Evolutionary conservation across 2,329 filamentous ascomycete genomes (phyloP), one percentile per base, ranked within the genome.

Genomic region (Neofusicoccum ribis): DNA sequence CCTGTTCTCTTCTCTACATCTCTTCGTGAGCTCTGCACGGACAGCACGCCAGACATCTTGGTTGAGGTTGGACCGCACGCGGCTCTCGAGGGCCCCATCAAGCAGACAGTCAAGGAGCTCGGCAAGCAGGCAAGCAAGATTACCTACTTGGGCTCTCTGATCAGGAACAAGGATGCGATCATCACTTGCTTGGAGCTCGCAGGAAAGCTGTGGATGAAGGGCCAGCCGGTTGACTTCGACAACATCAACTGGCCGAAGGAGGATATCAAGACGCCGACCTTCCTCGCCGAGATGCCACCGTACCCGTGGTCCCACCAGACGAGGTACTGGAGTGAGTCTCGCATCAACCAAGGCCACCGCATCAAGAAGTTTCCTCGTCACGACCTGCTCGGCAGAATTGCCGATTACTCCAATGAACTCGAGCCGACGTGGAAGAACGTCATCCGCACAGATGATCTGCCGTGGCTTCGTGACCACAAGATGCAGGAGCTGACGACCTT

Each of bases 1-100:
- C 67, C 77, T 11, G 79, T 81, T 0, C 68, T 74, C 2, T 81
- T 80, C 67, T 70, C 69, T 3, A 52, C 43, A 1, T 43, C 54
- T 6, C 27, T 79, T 1, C 59, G 65, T 3, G 64, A 64, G 27
- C 64, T 69, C 5, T 27, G 70, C 9, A 31, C 36, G 4, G 47
- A 20, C 39, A 51, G 34, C 46, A 46, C 39, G 2, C 63, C 63
- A 14, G 47, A 65, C n/a, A 39, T 65, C 8, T 36, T 66, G 6
- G 31, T 74, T n/a, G 73, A 75, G 49, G 65, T 74, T 14, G 74
- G 74, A 1, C 73, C 74, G 8, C 74, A 76, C 60, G 68, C 74
- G 0, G 73, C 71, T 2, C 64, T 76, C 1, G 69, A 71, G 49
- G 70, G 72, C 1, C 71, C 60, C 15, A 36, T 64, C 51, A 66